These are phyloP conservation scores for Imleria badia DNA, from an alignment of 768 basidiomycete species.

Conservation along the genomic window DNA sequence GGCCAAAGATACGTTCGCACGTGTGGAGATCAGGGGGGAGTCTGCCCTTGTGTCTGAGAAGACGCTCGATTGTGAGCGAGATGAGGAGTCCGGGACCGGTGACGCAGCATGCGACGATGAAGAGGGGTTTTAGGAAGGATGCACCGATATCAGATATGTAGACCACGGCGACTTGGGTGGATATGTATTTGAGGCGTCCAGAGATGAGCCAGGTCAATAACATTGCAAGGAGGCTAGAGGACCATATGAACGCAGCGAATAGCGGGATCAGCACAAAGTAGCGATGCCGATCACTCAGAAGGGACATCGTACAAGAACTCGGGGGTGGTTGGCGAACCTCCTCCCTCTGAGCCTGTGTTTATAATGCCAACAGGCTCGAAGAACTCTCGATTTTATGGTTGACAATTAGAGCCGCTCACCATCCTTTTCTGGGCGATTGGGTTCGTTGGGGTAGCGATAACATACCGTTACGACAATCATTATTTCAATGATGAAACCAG, in stretches of 20 bases:
- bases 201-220: slow-evolving; percentile 68
- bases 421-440: not conserved
- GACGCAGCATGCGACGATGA: slow-evolving; percentile 62
- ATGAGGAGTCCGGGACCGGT: slow-evolving; percentile 63
- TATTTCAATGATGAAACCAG: too few relatives aligned
- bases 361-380: not conserved
- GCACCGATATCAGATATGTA: slow-evolving; percentile 81
- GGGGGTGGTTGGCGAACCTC: not conserved
- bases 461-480: too few relatives aligned
- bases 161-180: slow-evolving; percentile 56
- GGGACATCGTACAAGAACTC: slow-evolving; percentile 14
- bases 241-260: slow-evolving; percentile 64
- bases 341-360: not conserved
- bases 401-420: too few relatives aligned
- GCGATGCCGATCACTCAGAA: slow-evolving; percentile 42
- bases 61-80: slow-evolving; percentile 59
- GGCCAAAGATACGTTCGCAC: slow-evolving; percentile 53
- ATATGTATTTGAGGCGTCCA: slow-evolving; percentile 51
- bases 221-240: slow-evolving; percentile 67
- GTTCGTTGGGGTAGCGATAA: too few relatives aligned
- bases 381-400: too few relatives aligned
- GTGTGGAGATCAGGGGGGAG: slow-evolving; percentile 58
- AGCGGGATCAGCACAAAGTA: slow-evolving; percentile 65
- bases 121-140: slow-evolving; percentile 69
- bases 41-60: slow-evolving; percentile 65